A percentile compares a stretch with the other conserved stretches of the same genome.
phyloP scores from a whole-genome alignment of 75 land plant genomes.

The Pinus tabuliformis region DNA sequence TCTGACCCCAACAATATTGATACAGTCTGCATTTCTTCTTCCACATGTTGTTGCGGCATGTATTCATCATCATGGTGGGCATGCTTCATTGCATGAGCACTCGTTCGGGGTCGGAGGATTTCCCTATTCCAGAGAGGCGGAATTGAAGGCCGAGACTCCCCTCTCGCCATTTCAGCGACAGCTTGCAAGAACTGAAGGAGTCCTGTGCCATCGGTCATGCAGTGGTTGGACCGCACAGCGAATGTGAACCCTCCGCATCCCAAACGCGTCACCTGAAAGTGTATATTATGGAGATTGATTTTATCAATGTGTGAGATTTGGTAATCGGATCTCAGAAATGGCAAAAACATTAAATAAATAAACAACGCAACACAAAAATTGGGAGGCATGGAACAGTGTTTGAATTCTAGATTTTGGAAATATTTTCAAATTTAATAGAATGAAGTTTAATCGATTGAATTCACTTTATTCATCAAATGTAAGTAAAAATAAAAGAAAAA shows the following conservation, averaged over 20 bases:
- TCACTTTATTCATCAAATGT: no score
- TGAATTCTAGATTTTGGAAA: no score
- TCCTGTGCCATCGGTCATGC: conserved; percentile 17
- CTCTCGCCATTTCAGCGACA: conserved; percentile 8
- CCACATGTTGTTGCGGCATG: not conserved
- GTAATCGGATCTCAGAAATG: no score
- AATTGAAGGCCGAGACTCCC: not conserved
- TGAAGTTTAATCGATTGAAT: no score
- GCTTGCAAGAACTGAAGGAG: conserved; percentile 19
- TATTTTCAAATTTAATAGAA: no score
- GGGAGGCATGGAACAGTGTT: no score
- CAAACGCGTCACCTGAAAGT: not conserved
- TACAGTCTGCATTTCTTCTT: not conserved
- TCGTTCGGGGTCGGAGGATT: conserved; percentile 19
- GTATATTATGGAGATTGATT: no score
- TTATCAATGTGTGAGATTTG: no score
- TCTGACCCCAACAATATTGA: conserved; percentile 7
- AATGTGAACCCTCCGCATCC: conserved; percentile 24
- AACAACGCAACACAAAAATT: no score
- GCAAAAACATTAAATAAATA: conserved; percentile 23
- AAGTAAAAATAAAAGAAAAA: no score
- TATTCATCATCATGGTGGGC: conserved; percentile 15
- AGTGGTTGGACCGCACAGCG: conserved; percentile 14
- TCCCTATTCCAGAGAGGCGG: conserved; percentile 17
- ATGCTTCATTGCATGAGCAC: conserved; percentile 9